Base-by-base conservation (phyloP, 768 basidiomycete genomes). In the Trametes gibbosa region DNA sequence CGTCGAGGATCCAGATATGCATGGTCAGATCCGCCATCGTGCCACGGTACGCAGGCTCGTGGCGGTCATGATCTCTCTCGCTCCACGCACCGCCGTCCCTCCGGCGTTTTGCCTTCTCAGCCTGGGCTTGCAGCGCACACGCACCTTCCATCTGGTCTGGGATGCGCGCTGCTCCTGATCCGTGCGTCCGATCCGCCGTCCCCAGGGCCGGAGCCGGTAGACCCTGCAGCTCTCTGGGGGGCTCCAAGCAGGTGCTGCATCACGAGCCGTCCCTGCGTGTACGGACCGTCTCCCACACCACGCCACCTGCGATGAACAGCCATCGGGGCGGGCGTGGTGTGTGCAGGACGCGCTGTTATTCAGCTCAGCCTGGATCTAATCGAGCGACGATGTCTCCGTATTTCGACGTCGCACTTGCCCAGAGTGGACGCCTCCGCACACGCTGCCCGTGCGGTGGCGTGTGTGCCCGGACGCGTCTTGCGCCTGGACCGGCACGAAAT, bases 321-420 rank as follows among this genome's bases (percentile, higher is more conserved):
- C 5, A 40, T 24, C 24, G 39, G 14, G 21, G 37, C 6, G 50
- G 3, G 37, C 19, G n/a, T 10, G 50, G 17, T 17, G 21, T 45
- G 29, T 27, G 34, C 43, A 35, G 32, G 43, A 47, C 47, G 47
- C 47, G 55, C 46, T 56, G 47, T 27, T 42, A 19, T 50, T 41
- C 55, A 41, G 41, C 55, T 32, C 55, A 56, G 47, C 21, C 55
- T 16, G 47, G 27, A 49, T 41, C 47, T 56, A 39, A 56, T 56
- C 47, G 47, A 41, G 55, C 2, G 23, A 32, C 29, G 23, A 49
- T 7, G 55, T 29, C 55, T 56, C 55, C 55, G 27, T n/a, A 14
- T 5, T 24, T n/a, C 25, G 27, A 19, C 4, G 2, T 14, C 55
- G 34, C 37, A 56, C 55, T 56, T 56, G 37, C 47, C 55, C 47